Base-by-base conservation (phyloP, 1,139 yeast genomes). In the Suhomyces anneliseae region DNA sequence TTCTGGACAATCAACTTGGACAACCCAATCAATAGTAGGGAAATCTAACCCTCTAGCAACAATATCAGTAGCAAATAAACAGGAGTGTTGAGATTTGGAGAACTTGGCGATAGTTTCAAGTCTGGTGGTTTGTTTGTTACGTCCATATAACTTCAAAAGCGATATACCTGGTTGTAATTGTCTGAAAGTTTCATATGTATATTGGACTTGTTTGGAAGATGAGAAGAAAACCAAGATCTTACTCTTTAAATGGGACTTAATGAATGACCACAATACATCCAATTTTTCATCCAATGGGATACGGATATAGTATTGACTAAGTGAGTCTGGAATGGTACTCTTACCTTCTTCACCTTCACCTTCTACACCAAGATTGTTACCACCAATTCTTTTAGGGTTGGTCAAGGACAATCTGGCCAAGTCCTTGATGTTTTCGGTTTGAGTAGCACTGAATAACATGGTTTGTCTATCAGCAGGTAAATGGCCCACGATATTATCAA, bases 11-110 rank as follows among this genome's bases (percentile, higher is more conserved):
- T 93, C 99, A 0, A 90, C 81, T 66, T 93, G 99, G 10, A 93
- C 74, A 19, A 93, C 97, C 99, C 99, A 93, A 60, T 93, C 97
- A 46, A 93, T 90, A 1, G 96, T 87, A 0, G 99, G 99, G 70
- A 95, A 92, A 69, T 93, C 99, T 46, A 93, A 79, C 11, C 99
- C 99, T 65, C 99, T 78, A 1, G 99, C 98, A 29, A 92, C 98
- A 47, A 93, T 89, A 70, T 93, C 99, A 0, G 99, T 93, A 3
- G 98, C 96, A 64, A 93, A 87, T 41, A 93, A 70, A 70, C 97
- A 92, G 11, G 90, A 93, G 52, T 88, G 83, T 56, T 87, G 90
- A 1, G 97, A 89, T 48, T 86, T 83, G 11, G 95, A 82, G 63
- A 92, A 93, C 65, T 90, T 89, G 52, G 79, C 79, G 2, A 96